A percentile compares a stretch with the other conserved stretches of the same genome.
Evolutionary conservation across 2,329 filamentous ascomycete genomes (phyloP).

Genomic region (Alternaria gaisen): DNA sequence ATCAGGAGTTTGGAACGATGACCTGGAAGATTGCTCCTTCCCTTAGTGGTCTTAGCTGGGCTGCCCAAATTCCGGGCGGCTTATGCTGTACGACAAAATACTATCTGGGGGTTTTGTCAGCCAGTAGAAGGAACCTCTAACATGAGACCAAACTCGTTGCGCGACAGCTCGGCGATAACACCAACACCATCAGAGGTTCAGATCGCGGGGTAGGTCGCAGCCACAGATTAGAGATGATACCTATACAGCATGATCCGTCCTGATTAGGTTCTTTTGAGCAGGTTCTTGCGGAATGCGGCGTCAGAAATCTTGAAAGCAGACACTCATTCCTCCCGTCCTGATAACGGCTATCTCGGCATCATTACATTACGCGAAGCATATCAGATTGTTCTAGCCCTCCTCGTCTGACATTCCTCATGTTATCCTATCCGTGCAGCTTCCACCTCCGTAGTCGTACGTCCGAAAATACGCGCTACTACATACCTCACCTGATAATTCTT

Average conservation of each 20-base stretch:
- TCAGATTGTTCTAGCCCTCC: constrained; percentile 7
- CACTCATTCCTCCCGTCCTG: background rate
- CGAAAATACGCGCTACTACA: constrained; percentile 7
- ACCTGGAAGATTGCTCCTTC: background rate
- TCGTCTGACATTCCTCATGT: constrained; percentile 7
- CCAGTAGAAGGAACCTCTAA: constrained; percentile 23
- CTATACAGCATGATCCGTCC: background rate
- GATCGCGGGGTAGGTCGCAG: constrained; percentile 15
- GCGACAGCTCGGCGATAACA: constrained; percentile 15
- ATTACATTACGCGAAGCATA: constrained; percentile 7
- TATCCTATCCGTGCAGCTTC: constrained; percentile 4
- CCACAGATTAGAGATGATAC: constrained; percentile 2
- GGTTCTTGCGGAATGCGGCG: background rate
- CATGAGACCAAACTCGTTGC: constrained; percentile 21
- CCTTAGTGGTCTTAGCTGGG: background rate
- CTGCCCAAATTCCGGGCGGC: background rate
- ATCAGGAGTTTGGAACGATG: background rate
- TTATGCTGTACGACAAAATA: constrained; percentile 11
- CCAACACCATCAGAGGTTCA: constrained; percentile 1
- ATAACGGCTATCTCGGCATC: constrained; percentile 19
- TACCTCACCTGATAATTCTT: background rate
- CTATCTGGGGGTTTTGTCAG: constrained; percentile 1
- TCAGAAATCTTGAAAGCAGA: constrained; percentile 1
- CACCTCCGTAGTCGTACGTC: background rate
- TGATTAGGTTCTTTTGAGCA: background rate